Base-by-base conservation (phyloP, 2,329 filamentous ascomycete species). In the Aspergillus piperis region DNA sequence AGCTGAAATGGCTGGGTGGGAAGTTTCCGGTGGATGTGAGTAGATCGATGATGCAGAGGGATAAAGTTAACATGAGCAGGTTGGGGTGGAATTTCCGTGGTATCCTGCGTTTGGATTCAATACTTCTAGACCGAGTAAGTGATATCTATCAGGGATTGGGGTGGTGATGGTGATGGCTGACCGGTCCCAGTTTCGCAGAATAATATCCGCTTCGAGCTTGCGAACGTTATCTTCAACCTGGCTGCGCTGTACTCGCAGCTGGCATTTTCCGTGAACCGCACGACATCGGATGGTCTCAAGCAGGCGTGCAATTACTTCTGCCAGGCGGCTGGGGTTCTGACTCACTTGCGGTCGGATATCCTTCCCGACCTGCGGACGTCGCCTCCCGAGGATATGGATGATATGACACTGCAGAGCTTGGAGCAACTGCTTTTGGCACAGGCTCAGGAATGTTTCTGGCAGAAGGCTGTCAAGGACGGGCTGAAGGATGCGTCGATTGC, bases 371-470 rank as follows among this genome's bases (percentile, higher is more conserved):
- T 98, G 69, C 89, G 92, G 60, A 85, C 90, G 2, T 86, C 89
- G 13, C 91, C 93, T 0, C 93, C 95, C 1, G 95, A 98, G 73
- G 95, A 99, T 73, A 96, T 99, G 92, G 95, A 99, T 69, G 84
- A 87, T 54, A 85, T 90, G 70, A 97, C 93, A 0, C 82, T 99
- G 51, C 90, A 94, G 69, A 91, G 91, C 55, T 79, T 98, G 49
- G 86, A 90, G 67, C 86, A 94, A 73, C 83, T 99, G 30, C 87
- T 96, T 74, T 83, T 99, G 8, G 94, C 93, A 1, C 92, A 99
- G 74, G 93, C 90, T 27, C 95, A 99, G 73, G 95, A 99, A 78
- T 98, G 93, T 73, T 98, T 95, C 77, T 99, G 95, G 95, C 90
- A 95, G 68, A 98, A 96, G 74, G 94, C 95, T 0, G 93, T 96